Evolutionary conservation across 129 eudicot species (phyloP), one percentile per base, ranked within the genome.

Genomic region (Apium graveolens): DNA sequence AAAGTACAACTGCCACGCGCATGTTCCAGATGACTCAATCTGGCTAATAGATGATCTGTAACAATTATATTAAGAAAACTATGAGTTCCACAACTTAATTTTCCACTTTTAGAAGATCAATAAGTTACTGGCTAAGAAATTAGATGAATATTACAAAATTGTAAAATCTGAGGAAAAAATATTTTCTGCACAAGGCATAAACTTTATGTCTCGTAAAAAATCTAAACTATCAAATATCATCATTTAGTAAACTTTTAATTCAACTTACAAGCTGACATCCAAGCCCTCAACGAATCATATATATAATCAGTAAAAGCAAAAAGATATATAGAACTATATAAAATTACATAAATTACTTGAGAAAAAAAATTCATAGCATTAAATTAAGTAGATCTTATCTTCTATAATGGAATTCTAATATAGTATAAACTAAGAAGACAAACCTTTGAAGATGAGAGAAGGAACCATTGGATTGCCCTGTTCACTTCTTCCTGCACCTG

Each of bases 401-500:
- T 63, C 20, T 63, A n/a, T n/a, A 10, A 27, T 29, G 17, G 38
- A 13, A 63, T 11, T 63, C 14, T 26, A 32, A 60, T 2, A 26
- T 60, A 29, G 17, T 13, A 63, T 63, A 29, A 29, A 26, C 18
- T 11, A 29, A 63, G 13, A 29, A 29, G n/a, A n/a, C n/a, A n/a
- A n/a, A n/a, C n/a, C 98, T 92, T 91, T 81, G 91, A 75, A 45
- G 81, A 77, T 45, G 90, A 78, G 72, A 84, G 84, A 5, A 75
- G 74, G 26, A 78, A 82, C 79, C 70, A 55, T 51, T 77, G 82
- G 55, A 90, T 69, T 53, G 83, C 82, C 44, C 73, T 82, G 24
- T 85, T 86, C 82, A 93, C 90, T 80, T 87, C 97, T 41, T 93
- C 95, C 70, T 84, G 88, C 73, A 93, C 98, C 98, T 93, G 81